Conservation (phyloP, 176 grass and related monocot species). For the Ananas comosus region DNA sequence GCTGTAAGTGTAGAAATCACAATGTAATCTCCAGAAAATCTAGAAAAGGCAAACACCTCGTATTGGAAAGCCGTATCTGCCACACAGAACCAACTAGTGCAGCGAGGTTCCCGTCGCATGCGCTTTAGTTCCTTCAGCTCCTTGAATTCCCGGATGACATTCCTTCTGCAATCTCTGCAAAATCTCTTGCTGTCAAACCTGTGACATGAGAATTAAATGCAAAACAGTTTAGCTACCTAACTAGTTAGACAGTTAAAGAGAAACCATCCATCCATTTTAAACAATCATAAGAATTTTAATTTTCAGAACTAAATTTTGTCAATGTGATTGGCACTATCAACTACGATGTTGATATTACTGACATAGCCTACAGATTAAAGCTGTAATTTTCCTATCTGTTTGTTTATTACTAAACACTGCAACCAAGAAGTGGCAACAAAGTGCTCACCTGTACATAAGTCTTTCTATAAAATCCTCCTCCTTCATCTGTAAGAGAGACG, state of each 20-base stretch:
- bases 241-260: neutral
- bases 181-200: conserved; percentile 98
- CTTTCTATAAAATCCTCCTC: conserved; percentile 98
- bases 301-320: neutral
- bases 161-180: conserved; percentile 92
- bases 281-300: neutral
- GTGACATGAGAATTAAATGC: conserved; percentile 9
- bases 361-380: neutral
- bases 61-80: conserved; percentile 84
- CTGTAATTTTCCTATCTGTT: neutral
- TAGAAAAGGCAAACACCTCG: conserved; percentile 42
- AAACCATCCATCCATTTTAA: neutral
- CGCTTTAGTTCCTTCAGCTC: conserved; percentile 94
- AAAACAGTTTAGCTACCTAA: conserved; percentile 1
- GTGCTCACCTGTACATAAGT: conserved; percentile 79
- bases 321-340: neutral
- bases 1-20: neutral
- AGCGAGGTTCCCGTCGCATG: conserved; percentile 54
- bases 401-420: neutral
- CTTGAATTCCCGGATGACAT: conserved; percentile 94
- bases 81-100: conserved; percentile 85
- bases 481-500: conserved; percentile 81
- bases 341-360: neutral
- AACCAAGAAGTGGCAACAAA: neutral
- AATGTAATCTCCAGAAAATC: conserved; percentile 1